Conservation (phyloP, 768 basidiomycete genomes). For the Termitomyces sp. region DNA sequence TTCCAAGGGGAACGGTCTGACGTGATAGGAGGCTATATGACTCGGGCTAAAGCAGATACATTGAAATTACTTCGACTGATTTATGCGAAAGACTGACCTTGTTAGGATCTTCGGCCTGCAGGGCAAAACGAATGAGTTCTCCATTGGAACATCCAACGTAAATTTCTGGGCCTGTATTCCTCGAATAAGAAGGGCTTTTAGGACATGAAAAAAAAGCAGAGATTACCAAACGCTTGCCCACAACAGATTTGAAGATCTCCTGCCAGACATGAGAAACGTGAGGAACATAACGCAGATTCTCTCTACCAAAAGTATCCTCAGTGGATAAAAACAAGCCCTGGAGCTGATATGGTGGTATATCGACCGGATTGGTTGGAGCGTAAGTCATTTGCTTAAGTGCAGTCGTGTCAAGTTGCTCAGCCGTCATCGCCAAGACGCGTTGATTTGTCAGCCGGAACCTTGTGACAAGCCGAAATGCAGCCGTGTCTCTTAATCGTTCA, state of each 20-base stretch:
- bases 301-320: slow-evolving; percentile 14
- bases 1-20: slow-evolving; percentile 62
- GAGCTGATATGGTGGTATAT: slow-evolving; percentile 60
- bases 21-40: slow-evolving; percentile 66
- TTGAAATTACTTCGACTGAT: background rate
- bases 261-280: slow-evolving; percentile 4
- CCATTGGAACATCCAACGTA: slow-evolving; percentile 87
- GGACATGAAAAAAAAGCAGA: background rate
- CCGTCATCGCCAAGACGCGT: background rate
- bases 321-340: slow-evolving; percentile 39
- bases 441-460: slow-evolving; percentile 15
- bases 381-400: slow-evolving; percentile 31
- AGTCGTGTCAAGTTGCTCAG: background rate
- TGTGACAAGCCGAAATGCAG: slow-evolving; percentile 5
- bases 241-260: slow-evolving; percentile 33
- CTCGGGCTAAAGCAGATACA: slow-evolving; percentile 34
- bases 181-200: background rate
- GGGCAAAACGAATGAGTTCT: slow-evolving; percentile 72
- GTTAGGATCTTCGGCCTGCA: slow-evolving; percentile 53
- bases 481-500: background rate
- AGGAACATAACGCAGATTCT: background rate
- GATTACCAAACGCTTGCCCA: slow-evolving; percentile 54
- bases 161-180: slow-evolving; percentile 64
- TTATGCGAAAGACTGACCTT: slow-evolving; percentile 28
- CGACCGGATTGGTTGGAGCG: slow-evolving; percentile 34